Percentiles rank a stretch among this genome's conserved stretches.
phyloP scores from a whole-genome alignment of 2,329 filamentous ascomycete species.

The Cordyceps pruinosa region DNA sequence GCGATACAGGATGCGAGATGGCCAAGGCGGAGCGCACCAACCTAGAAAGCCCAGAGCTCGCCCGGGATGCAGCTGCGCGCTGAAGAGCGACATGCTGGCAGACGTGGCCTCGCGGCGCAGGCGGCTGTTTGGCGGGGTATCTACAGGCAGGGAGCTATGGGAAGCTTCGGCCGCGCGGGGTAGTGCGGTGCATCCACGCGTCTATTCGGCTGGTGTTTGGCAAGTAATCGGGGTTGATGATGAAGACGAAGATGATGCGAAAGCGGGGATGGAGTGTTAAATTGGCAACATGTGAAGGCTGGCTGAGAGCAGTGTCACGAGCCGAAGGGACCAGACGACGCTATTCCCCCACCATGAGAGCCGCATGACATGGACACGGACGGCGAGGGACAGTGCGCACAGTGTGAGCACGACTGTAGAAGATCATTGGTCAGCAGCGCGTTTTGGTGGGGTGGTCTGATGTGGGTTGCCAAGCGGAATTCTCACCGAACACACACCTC shows the following conservation, averaged over 20 bases:
- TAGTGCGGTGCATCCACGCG: not conserved
- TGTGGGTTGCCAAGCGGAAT: not conserved
- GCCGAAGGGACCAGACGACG: constrained; percentile 2
- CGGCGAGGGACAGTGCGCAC: not conserved
- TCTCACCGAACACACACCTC: too few species aligned
- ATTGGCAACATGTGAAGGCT: not conserved
- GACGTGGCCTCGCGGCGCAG: not conserved
- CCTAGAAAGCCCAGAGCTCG: constrained; percentile 57
- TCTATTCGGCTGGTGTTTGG: not conserved
- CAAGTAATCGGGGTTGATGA: not conserved
- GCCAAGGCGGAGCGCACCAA: constrained; percentile 14
- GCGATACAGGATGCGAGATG: not conserved
- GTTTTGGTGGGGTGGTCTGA: not conserved
- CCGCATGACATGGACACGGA: not conserved
- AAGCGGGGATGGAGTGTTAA: not conserved
- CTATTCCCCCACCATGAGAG: not conserved
- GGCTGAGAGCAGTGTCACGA: not conserved
- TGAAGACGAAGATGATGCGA: too few species aligned
- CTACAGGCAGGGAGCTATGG: not conserved
- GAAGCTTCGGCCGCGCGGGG: not conserved
- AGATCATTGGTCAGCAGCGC: not conserved
- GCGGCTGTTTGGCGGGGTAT: constrained; percentile 4
- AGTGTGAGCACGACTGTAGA: not conserved
- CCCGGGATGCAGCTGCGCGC: constrained; percentile 59
- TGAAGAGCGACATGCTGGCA: constrained; percentile 42